These are phyloP conservation scores for Cajanus cajan DNA, from an alignment of 306 rosid genomes.

Conservation along the genomic window DNA sequence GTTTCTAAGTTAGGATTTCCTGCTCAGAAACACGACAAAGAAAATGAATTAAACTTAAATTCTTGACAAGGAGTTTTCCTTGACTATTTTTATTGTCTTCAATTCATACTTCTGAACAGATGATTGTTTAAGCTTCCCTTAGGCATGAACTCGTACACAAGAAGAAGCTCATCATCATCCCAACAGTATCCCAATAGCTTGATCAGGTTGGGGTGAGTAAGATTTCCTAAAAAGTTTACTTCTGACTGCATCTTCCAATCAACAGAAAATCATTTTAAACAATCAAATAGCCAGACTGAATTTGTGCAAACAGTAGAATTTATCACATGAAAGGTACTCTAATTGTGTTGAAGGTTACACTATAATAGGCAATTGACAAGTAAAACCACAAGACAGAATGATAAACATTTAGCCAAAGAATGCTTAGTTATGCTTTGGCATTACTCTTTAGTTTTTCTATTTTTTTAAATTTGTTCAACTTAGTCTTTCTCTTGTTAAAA, in stretches of 20 bases:
- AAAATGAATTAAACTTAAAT: slow-evolving; percentile 21
- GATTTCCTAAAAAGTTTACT: slow-evolving; percentile 77
- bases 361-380: slow-evolving; percentile 5
- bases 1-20: slow-evolving; percentile 64
- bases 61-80: background rate
- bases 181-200: slow-evolving; percentile 76
- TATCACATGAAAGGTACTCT: background rate
- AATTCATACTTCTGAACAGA: slow-evolving; percentile 78
- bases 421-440: background rate
- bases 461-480: no score
- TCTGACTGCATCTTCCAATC: slow-evolving; percentile 66
- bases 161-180: slow-evolving; percentile 83
- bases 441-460: no score
- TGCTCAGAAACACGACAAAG: slow-evolving; percentile 29
- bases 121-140: slow-evolving; percentile 91
- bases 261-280: background rate
- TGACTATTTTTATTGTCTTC: background rate
- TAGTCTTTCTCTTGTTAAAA: no score
- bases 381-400: background rate
- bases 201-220: slow-evolving; percentile 86
- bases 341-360: background rate
- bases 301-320: background rate
- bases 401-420: slow-evolving; percentile 9
- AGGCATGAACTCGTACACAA: slow-evolving; percentile 87
- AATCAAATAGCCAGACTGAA: background rate